Evolutionary conservation across 257 asterid genomes (phyloP).

Genomic region (Solanum rostratum): DNA sequence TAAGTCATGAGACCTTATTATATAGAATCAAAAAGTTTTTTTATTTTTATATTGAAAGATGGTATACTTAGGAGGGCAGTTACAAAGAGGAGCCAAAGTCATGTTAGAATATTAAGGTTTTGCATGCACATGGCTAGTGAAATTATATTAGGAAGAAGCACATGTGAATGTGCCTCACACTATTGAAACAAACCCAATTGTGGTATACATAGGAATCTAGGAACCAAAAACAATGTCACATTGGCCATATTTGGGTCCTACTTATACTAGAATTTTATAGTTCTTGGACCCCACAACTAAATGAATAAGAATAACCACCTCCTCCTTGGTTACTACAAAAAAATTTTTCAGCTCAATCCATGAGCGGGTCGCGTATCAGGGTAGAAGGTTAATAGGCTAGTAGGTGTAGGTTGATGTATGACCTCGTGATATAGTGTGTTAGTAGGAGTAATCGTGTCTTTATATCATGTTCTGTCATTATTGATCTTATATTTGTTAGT

Average conservation of each 20-base stretch:
- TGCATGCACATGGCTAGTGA: constrained; percentile 4
- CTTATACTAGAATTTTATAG: not conserved
- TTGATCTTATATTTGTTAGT: no score
- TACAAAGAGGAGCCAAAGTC: not conserved
- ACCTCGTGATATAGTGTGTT: no score
- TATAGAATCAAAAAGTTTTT: not conserved
- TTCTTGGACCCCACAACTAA: not conserved
- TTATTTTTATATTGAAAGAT: not conserved
- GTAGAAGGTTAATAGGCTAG: no score
- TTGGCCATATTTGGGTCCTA: not conserved
- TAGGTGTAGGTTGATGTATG: no score
- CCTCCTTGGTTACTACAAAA: not conserved
- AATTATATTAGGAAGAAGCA: not conserved
- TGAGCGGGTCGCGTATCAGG: no score
- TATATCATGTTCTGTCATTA: no score
- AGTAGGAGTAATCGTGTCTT: no score
- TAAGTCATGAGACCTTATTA: not conserved
- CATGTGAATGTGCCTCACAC: constrained; percentile 4
- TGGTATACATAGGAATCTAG: not conserved
- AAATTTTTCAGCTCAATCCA: not conserved
- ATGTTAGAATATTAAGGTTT: not conserved
- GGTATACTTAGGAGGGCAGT: not conserved
- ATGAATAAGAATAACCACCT: not conserved
- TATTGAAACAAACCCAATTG: not conserved
- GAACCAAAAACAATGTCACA: not conserved